Evolutionary conservation across 2,329 filamentous ascomycete species (phyloP).

Genomic region (Calonectria leucothoes): DNA sequence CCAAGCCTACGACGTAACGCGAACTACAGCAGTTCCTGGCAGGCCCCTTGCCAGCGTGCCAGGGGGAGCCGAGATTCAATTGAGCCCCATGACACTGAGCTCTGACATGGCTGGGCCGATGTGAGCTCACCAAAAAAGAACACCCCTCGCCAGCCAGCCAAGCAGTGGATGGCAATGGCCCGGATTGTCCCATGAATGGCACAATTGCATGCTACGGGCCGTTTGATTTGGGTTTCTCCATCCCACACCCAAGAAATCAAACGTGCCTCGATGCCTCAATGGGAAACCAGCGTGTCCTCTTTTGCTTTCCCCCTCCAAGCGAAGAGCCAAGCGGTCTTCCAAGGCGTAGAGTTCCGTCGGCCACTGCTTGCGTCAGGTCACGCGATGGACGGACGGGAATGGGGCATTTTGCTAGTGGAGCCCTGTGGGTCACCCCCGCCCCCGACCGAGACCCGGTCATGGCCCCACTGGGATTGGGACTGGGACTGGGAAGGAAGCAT

Average conservation of each 20-base stretch:
- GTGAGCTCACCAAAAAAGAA: slow-evolving; percentile 7
- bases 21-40: background rate
- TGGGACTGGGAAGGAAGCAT: slow-evolving; percentile 8
- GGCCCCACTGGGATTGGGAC: slow-evolving; percentile 17
- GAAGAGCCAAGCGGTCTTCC: slow-evolving; percentile 6
- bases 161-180: slow-evolving; percentile 3
- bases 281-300: background rate
- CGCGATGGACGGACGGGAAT: slow-evolving; percentile 44
- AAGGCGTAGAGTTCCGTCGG: slow-evolving; percentile 32
- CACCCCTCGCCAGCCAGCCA: background rate
- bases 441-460: slow-evolving; percentile 29
- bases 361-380: slow-evolving; percentile 48
- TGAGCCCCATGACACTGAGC: slow-evolving; percentile 25
- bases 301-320: background rate
- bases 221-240: background rate
- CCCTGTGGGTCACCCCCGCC: slow-evolving; percentile 13
- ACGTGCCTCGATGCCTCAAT: background rate
- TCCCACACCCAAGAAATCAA: slow-evolving; percentile 1
- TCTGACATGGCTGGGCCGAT: slow-evolving; percentile 17
- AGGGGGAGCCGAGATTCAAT: slow-evolving; percentile 31
- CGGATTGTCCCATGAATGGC: slow-evolving; percentile 8
- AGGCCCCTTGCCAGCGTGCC: slow-evolving; percentile 2
- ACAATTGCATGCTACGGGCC: background rate
- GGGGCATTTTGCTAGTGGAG: slow-evolving; percentile 29
- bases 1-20: background rate